Conservation (phyloP, 2,329 filamentous ascomycete species). For the Mycosphaerella sp. region DNA sequence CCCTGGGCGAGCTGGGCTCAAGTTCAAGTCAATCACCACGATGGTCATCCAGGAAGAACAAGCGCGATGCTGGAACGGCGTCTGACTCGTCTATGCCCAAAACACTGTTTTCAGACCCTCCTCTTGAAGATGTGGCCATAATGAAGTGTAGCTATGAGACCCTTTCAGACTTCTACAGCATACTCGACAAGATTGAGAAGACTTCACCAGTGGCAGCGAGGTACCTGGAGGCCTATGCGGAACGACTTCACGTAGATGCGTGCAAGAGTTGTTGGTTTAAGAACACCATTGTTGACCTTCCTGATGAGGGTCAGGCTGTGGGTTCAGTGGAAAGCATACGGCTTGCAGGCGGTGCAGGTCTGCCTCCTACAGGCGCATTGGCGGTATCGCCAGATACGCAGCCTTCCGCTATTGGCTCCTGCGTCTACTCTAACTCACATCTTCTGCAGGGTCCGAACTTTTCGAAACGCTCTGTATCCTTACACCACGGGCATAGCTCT, state of each 20-base stretch:
- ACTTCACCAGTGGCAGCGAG: conserved; percentile 17
- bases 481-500: too few relatives aligned
- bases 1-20: conserved; percentile 8
- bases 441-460: too few relatives aligned
- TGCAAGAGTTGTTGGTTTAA: conserved; percentile 22
- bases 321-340: neutral
- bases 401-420: too few relatives aligned
- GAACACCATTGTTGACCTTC: conserved; percentile 5
- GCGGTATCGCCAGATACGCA: too few relatives aligned
- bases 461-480: too few relatives aligned
- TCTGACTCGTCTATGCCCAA: conserved; percentile 3
- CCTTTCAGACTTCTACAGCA: conserved; percentile 18
- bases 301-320: neutral
- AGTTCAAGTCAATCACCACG: conserved; percentile 7
- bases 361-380: too few relatives aligned
- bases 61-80: neutral
- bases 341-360: neutral
- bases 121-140: too few relatives aligned
- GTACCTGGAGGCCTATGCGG: conserved; percentile 22
- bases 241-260: conserved; percentile 14
- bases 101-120: neutral
- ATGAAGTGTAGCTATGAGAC: conserved; percentile 11
- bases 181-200: conserved; percentile 22
- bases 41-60: conserved; percentile 6
- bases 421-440: too few relatives aligned